Conservation (phyloP, 2,329 filamentous ascomycete species). For the Claviceps capensis region DNA sequence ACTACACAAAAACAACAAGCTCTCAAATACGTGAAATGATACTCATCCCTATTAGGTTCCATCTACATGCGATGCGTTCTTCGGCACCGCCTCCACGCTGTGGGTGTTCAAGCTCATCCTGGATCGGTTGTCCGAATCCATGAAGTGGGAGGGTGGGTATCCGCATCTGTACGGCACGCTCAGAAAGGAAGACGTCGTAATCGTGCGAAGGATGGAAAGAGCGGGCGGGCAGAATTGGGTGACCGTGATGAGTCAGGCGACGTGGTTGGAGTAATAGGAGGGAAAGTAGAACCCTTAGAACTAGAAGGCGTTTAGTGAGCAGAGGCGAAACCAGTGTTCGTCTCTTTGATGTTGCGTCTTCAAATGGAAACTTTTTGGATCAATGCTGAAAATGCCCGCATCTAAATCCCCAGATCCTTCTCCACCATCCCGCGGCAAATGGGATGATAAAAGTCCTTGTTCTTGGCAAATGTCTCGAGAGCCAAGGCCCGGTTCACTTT, state of each 20-base stretch:
- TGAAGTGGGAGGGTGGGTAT: conserved; percentile 45
- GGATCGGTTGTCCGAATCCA: conserved; percentile 25
- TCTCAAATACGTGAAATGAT: background rate
- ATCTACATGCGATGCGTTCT: conserved; percentile 31
- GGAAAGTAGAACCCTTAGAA: too few relatives aligned
- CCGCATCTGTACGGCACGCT: conserved; percentile 48
- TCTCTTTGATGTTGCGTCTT: background rate
- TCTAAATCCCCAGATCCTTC: conserved; percentile 54
- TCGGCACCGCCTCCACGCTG: conserved; percentile 23
- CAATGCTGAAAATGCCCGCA: background rate
- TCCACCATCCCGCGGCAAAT: conserved; percentile 79
- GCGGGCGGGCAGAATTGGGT: conserved; percentile 32
- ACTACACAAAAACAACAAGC: background rate
- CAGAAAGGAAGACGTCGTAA: conserved; percentile 36
- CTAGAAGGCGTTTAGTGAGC: too few relatives aligned
- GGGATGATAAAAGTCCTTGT: conserved; percentile 88
- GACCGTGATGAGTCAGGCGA: conserved; percentile 24
- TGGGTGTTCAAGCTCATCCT: conserved; percentile 42
- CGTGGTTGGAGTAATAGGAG: conserved; percentile 25
- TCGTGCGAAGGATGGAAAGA: conserved; percentile 31
- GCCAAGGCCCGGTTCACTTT: conserved; percentile 63
- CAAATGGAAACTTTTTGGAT: background rate
- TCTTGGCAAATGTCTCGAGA: conserved; percentile 69
- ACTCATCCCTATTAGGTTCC: conserved; percentile 23
- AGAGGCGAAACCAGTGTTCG: background rate